Conservation (phyloP, 768 basidiomycete genomes). For the Boletus coccyginus region DNA sequence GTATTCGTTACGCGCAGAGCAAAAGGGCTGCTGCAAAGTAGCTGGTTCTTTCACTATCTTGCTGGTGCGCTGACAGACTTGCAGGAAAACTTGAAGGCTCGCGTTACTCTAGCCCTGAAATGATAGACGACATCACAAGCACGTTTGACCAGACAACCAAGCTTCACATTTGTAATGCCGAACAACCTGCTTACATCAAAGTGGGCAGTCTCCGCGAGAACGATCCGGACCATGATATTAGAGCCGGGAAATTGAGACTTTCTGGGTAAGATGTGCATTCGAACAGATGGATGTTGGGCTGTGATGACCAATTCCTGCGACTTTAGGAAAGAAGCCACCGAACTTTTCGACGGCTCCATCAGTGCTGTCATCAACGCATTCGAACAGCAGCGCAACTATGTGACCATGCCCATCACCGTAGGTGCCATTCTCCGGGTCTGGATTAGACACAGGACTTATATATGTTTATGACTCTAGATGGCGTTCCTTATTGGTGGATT, state of each 20-base stretch:
- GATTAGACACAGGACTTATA: not conserved
- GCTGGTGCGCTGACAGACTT: not conserved
- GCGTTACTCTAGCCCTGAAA: slow-evolving; percentile 25
- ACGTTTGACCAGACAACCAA: slow-evolving; percentile 38
- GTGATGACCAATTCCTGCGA: not conserved
- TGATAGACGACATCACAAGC: slow-evolving; percentile 31
- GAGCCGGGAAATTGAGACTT: slow-evolving; percentile 34
- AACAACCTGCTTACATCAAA: slow-evolving; percentile 35
- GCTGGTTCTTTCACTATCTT: not conserved
- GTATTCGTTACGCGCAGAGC: slow-evolving; percentile 35
- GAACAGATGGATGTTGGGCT: not conserved
- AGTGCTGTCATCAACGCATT: slow-evolving; percentile 32
- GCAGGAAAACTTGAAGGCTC: slow-evolving; percentile 29
- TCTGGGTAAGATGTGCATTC: slow-evolving; percentile 24
- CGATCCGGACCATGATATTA: slow-evolving; percentile 31
- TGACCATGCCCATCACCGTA: slow-evolving; percentile 29
- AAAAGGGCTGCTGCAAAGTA: slow-evolving; percentile 32
- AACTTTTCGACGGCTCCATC: slow-evolving; percentile 43
- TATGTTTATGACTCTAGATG: not conserved
- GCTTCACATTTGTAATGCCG: slow-evolving; percentile 33
- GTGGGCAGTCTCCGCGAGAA: slow-evolving; percentile 37
- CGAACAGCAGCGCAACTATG: slow-evolving; percentile 21
- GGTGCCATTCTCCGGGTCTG: not conserved
- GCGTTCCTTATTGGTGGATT: slow-evolving; percentile 51
- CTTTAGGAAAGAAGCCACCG: slow-evolving; percentile 34